Evolutionary conservation across 257 asterid species (phyloP).

Genomic region (Gynochthodes officinalis): DNA sequence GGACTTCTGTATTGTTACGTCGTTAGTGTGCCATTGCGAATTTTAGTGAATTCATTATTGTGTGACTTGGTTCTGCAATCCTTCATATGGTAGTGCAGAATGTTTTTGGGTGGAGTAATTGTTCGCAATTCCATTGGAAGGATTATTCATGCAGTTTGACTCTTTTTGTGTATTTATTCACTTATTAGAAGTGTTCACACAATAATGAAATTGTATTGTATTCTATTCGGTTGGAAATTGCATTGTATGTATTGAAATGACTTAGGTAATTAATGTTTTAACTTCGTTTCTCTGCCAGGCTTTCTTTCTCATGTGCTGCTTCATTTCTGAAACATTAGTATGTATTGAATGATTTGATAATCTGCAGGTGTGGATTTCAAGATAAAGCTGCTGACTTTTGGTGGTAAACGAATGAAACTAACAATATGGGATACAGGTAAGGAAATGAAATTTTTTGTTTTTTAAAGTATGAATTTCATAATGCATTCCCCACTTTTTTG

Average conservation of each 20-base stretch:
- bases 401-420: constrained; percentile 67
- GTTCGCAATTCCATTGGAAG: no score
- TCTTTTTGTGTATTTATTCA: background rate
- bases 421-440: constrained; percentile 98
- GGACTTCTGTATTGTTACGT: background rate
- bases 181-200: no score
- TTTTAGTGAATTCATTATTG: no score
- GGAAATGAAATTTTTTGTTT: no score
- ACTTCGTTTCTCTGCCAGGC: background rate
- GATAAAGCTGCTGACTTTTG: constrained; percentile 66
- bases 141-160: background rate
- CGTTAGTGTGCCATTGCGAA: background rate
- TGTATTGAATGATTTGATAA: background rate
- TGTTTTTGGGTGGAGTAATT: no score
- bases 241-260: background rate
- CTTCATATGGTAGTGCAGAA: no score
- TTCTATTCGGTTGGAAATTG: background rate
- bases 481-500: background rate
- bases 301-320: background rate
- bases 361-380: constrained; percentile 87
- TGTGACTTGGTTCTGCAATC: no score
- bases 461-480: background rate
- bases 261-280: background rate
- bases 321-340: background rate
- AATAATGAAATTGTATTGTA: no score